Evolutionary conservation across 495 filamentous ascomycete species (phyloP).

Genomic region (Penicillium atrosanguineum): DNA sequence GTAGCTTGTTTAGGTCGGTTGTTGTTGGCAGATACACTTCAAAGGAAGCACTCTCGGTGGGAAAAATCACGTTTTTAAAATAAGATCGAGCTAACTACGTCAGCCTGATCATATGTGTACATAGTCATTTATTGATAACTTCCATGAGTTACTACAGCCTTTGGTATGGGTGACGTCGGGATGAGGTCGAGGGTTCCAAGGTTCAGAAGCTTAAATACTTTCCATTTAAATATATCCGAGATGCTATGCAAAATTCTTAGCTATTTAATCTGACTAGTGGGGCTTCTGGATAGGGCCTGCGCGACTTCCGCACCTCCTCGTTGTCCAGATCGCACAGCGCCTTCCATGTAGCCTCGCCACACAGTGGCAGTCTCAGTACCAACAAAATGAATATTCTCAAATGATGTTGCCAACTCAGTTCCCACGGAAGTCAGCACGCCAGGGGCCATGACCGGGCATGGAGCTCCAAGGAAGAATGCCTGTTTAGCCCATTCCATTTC

Average conservation of each 20-base stretch:
- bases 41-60: background rate
- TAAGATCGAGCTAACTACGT: background rate
- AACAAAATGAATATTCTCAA: constrained; percentile 45
- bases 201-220: background rate
- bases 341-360: constrained; percentile 53
- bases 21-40: background rate
- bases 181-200: background rate
- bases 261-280: background rate
- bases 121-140: background rate
- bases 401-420: constrained; percentile 18
- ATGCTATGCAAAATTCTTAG: background rate
- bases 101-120: background rate
- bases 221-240: too few relatives aligned
- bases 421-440: constrained; percentile 25
- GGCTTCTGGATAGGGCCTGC: background rate
- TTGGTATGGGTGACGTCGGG: background rate
- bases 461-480: constrained; percentile 23
- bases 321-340: constrained; percentile 37
- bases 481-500: constrained; percentile 31
- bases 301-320: constrained; percentile 38
- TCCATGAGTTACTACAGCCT: background rate
- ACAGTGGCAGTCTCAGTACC: constrained; percentile 43
- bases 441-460: constrained; percentile 23
- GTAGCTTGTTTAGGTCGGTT: background rate
- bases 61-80: background rate